These are phyloP conservation scores for Talaromyces sp. DNA, from an alignment of 2,329 filamentous ascomycete species.

Conservation along the genomic window DNA sequence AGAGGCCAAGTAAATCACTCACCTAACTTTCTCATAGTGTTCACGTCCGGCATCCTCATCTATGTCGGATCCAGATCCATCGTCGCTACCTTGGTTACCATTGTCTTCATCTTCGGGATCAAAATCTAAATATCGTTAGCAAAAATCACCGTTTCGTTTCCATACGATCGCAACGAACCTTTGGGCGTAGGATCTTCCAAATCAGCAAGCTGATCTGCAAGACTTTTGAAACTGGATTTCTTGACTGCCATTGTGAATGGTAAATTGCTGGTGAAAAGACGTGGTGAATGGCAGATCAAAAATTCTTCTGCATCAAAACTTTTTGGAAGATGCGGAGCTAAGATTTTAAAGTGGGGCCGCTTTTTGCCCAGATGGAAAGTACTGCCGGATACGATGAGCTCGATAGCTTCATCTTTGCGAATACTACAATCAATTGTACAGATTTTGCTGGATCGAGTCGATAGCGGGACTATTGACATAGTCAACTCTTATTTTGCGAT, in stretches of 20 bases:
- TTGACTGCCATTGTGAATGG: not conserved
- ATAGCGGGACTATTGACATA: not conserved
- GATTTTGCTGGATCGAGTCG: too few relatives aligned
- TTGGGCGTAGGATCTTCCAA: conserved; percentile 59
- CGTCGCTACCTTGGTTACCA: conserved; percentile 54
- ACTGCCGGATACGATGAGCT: conserved; percentile 6
- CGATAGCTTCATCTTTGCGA: not conserved
- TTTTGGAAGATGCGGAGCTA: conserved; percentile 17
- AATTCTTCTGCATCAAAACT: conserved; percentile 3
- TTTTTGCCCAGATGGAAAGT: not conserved
- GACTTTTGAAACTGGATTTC: conserved; percentile 31
- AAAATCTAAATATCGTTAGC: conserved; percentile 56
- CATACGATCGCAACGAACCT: conserved; percentile 46
- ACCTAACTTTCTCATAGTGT: conserved; percentile 79
- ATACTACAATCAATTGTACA: not conserved
- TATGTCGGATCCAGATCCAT: conserved; percentile 48
- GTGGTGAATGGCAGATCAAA: not conserved
- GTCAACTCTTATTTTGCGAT: not conserved
- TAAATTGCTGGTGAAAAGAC: not conserved
- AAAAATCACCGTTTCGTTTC: not conserved
- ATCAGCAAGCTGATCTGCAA: conserved; percentile 60
- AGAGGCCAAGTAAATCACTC: conserved; percentile 25
- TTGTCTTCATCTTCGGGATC: conserved; percentile 71
- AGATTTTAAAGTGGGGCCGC: conserved; percentile 7
- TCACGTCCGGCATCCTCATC: conserved; percentile 64